A percentile compares a stretch with the other conserved stretches of the same genome.
Conservation (phyloP, 2,329 filamentous ascomycete species). For the Lasiodiplodia hormozganensis region DNA sequence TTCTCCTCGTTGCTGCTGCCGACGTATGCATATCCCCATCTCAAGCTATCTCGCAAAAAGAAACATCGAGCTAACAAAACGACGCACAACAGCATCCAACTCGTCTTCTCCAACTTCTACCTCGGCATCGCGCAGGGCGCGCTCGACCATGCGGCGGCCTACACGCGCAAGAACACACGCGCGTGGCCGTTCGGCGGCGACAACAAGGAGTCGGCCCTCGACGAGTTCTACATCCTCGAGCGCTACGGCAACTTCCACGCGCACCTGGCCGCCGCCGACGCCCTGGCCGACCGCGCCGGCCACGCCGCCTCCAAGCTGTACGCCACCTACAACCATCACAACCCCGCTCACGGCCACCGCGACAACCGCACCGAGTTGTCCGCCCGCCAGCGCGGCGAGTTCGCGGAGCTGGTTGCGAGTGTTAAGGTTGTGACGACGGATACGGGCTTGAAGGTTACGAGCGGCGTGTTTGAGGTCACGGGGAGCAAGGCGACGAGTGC, state of each 20-base stretch:
- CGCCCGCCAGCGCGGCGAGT: slow-evolving; percentile 62
- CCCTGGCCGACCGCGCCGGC: slow-evolving; percentile 65
- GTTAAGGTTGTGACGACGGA: slow-evolving; percentile 70
- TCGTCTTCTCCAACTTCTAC: slow-evolving; percentile 72
- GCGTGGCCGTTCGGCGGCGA: slow-evolving; percentile 71
- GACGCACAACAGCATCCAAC: slow-evolving; percentile 58
- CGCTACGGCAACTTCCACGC: slow-evolving; percentile 70
- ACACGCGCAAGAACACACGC: slow-evolving; percentile 64
- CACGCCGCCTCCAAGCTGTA: slow-evolving; percentile 58
- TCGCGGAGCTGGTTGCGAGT: slow-evolving; percentile 68
- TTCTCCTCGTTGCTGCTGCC: slow-evolving; percentile 67
- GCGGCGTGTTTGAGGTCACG: slow-evolving; percentile 70
- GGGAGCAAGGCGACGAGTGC: slow-evolving; percentile 64
- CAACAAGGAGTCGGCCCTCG: slow-evolving; percentile 64
- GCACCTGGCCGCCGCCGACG: slow-evolving; percentile 65
- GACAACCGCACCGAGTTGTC: slow-evolving; percentile 55
- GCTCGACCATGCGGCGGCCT: slow-evolving; percentile 61
- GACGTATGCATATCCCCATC: slow-evolving; percentile 41
- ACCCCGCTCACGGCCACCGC: neutral
- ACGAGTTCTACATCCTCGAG: slow-evolving; percentile 71
- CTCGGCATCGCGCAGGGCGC: slow-evolving; percentile 68
- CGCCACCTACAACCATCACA: slow-evolving; percentile 43
- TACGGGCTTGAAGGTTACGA: slow-evolving; percentile 63
- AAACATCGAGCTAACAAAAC: neutral
- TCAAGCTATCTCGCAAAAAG: neutral